Base-by-base conservation (phyloP, 441 rosid genomes). In the Corymbia citriodora region DNA sequence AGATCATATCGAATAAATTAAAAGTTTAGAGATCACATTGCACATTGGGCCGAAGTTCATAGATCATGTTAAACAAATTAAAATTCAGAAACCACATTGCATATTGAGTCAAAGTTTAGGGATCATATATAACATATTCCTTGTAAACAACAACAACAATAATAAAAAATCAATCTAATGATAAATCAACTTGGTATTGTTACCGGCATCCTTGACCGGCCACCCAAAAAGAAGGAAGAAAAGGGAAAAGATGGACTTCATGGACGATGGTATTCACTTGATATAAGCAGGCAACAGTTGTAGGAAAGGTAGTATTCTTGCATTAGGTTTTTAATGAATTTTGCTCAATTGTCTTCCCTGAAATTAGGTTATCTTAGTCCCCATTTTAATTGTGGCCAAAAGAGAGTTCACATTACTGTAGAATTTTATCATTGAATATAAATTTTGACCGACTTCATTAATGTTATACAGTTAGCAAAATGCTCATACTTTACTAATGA, bases 51-150 rank as follows among this genome's bases (percentile, higher is more conserved):
- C 3, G 9, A 55, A 19, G 10, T 55, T 19, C 5, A 55, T 8
- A 10, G 10, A 55, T 55, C 61, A 19, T 19, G 19, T 21, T 21
- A 0, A 55, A 55, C 18, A 55, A 55, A 55, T 55, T 55, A 0
- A 55, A 8, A 10, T 55, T 19, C 0, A 55, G 25, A 0, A 1
- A 55, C 0, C 4, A 4, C 10, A 8, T 19, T 55, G 1, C 25
- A 55, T 0, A 3, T 55, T 55, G 10, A 2, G 59, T 0, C 21
- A 55, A 55, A 55, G 18, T 55, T 55, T 2, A 21, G 2, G 27
- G 11, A 55, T 21, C 21, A 55, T 0, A 8, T 55, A n/a, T n/a
- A n/a, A n/a, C n/a, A n/a, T n/a, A 19, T 55, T 55, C 21, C 5
- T 10, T 0, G 4, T 61, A 61, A 61, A 10, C 68, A 11, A 27